Percentiles rank a stretch among this genome's conserved stretches.
These are phyloP conservation scores for Medicago lupulina DNA, from an alignment of 306 rosid species.

Conservation along the genomic window DNA sequence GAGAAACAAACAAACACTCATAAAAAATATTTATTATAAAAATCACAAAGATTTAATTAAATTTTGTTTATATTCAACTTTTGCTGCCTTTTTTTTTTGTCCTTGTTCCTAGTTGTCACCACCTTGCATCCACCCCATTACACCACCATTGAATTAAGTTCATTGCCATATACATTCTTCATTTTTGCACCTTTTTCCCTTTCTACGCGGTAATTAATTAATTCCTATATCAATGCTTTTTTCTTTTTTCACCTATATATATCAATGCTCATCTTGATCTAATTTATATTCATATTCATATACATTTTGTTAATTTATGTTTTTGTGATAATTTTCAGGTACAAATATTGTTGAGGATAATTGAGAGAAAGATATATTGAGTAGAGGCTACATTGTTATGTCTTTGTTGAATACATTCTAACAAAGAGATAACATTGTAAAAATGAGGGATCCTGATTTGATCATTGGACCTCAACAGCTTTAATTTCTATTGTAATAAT, in stretches of 20 bases:
- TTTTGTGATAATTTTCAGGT: conserved; percentile 48
- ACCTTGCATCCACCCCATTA: conserved; percentile 28
- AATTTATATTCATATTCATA: neutral
- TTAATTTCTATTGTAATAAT: conserved; percentile 32
- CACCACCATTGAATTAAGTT: conserved; percentile 33
- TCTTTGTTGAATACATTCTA: conserved; percentile 49
- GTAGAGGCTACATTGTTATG: conserved; percentile 43
- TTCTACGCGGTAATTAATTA: conserved; percentile 59
- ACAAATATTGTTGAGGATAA: conserved; percentile 42
- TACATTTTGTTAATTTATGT: conserved; percentile 35
- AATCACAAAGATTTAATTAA: neutral
- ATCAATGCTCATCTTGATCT: conserved; percentile 4
- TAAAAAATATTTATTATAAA: neutral
- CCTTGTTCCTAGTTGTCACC: conserved; percentile 56
- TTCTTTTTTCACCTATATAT: neutral
- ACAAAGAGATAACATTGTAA: conserved; percentile 40
- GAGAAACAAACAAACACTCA: neutral
- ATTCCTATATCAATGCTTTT: conserved; percentile 21
- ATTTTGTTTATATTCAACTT: conserved; percentile 45
- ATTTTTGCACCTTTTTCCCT: conserved; percentile 36
- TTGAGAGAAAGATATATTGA: conserved; percentile 47
- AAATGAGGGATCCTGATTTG: conserved; percentile 73
- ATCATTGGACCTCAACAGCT: conserved; percentile 44
- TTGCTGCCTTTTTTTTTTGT: conserved; percentile 81
- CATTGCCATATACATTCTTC: neutral